A percentile compares a stretch with the other conserved stretches of the same genome.
These are phyloP conservation scores for Xerocomus nothofagi DNA, from an alignment of 1,284 basidiomycete species.

Conservation along the genomic window DNA sequence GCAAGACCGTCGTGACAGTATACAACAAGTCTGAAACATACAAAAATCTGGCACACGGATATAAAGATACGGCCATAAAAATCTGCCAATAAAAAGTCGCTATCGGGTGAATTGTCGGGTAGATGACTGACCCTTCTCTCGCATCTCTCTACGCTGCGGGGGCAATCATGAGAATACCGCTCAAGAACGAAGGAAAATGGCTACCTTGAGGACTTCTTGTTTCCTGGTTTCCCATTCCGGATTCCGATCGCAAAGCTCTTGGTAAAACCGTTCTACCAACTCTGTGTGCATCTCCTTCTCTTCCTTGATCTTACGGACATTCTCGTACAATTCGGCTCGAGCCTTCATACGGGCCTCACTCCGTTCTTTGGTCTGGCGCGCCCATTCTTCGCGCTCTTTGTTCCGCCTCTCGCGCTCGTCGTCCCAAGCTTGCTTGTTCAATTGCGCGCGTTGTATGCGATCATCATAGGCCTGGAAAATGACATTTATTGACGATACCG, in stretches of 20 bases:
- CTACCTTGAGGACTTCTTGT: constrained; percentile 42
- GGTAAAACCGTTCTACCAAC: constrained; percentile 48
- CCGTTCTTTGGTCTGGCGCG: constrained; percentile 48
- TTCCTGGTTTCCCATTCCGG: constrained; percentile 65
- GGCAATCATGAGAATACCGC: constrained; percentile 11
- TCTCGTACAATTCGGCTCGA: constrained; percentile 29
- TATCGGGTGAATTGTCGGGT: constrained; percentile 15
- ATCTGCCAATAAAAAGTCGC: too few species aligned
- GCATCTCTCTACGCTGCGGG: constrained; percentile 32
- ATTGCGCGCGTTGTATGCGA: constrained; percentile 35
- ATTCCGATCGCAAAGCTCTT: constrained; percentile 51
- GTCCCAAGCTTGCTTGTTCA: constrained; percentile 33
- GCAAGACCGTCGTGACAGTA: constrained; percentile 3
- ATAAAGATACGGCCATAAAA: constrained; percentile 37
- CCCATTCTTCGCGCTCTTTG: constrained; percentile 63
- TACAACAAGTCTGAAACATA: constrained; percentile 28
- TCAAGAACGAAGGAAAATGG: constrained; percentile 11
- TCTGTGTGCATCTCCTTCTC: constrained; percentile 35
- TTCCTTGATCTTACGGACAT: constrained; percentile 35
- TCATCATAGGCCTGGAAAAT: constrained; percentile 54
- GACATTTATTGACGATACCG: background rate
- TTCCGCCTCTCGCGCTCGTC: constrained; percentile 48
- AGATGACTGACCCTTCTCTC: constrained; percentile 23
- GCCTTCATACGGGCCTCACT: constrained; percentile 41
- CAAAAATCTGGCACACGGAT: constrained; percentile 16